Evolutionary conservation across 805 yeast species (phyloP).

Genomic region (Ogataea trehaloabstinens): DNA sequence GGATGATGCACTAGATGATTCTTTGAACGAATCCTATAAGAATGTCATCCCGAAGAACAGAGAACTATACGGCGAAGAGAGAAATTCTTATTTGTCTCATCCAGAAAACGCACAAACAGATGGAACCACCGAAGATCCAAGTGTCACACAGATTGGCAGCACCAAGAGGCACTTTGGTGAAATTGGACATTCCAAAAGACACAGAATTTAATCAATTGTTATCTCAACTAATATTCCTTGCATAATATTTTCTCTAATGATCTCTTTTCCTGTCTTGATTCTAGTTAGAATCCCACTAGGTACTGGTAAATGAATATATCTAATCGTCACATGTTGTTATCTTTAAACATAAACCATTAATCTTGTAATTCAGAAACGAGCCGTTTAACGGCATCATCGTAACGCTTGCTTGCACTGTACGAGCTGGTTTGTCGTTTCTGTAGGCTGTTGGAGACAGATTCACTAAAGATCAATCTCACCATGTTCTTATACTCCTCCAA

Average conservation of each 20-base stretch:
- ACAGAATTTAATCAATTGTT: neutral
- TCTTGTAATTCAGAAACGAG: slow-evolving; percentile 13
- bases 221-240: no score
- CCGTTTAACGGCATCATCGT: slow-evolving; percentile 21
- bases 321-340: neutral
- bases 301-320: neutral
- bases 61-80: neutral
- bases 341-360: neutral
- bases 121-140: neutral
- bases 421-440: slow-evolving; percentile 19
- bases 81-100: neutral
- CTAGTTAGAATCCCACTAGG: neutral
- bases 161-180: slow-evolving; percentile 2
- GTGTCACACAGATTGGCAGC: neutral
- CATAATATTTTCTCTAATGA: neutral
- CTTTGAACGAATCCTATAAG: neutral
- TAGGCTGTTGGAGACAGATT: slow-evolving; percentile 25
- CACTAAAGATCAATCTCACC: slow-evolving; percentile 50
- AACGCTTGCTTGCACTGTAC: slow-evolving; percentile 25
- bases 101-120: neutral
- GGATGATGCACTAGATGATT: neutral
- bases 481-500: slow-evolving; percentile 49
- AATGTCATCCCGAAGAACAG: neutral
- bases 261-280: neutral
- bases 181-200: slow-evolving; percentile 1